Conservation (phyloP, 1,139 yeast genomes). For the Candida sanyaensis region DNA sequence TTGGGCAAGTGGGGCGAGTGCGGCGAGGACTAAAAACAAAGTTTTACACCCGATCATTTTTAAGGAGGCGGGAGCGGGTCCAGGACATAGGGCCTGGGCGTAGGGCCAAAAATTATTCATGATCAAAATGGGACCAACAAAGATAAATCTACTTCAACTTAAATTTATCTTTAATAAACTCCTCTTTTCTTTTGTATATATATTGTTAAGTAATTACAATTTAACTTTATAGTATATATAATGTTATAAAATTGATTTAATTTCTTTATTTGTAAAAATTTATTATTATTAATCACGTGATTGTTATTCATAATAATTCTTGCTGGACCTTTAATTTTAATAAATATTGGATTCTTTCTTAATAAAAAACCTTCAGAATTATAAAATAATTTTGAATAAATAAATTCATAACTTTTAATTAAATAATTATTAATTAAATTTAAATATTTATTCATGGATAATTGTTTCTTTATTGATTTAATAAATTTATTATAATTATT, state of each 20-base stretch:
- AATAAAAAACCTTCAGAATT: constrained; percentile 11
- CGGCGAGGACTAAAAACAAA: too few species aligned
- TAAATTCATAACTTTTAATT: background rate
- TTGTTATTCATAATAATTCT: constrained; percentile 24
- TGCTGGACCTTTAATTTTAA: constrained; percentile 29
- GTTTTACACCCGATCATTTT: too few species aligned
- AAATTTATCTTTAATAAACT: too few species aligned
- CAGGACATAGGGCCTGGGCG: too few species aligned
- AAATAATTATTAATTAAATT: background rate
- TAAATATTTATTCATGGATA: background rate
- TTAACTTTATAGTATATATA: too few species aligned
- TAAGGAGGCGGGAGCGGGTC: too few species aligned
- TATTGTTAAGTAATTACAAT: too few species aligned
- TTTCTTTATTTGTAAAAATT: constrained; percentile 26
- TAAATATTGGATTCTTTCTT: constrained; percentile 22
- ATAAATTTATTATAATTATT: background rate
- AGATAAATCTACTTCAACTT: too few species aligned
- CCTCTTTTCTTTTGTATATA: too few species aligned
- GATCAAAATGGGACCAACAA: too few species aligned
- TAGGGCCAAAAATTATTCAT: too few species aligned
- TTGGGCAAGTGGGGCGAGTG: too few species aligned
- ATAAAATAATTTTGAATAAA: constrained; percentile 2
- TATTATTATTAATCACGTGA: constrained; percentile 15
- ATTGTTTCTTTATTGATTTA: background rate
- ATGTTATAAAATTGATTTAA: constrained; percentile 8